Evolutionary conservation across 768 basidiomycete genomes (phyloP), one percentile per base, ranked within the genome.

Genomic region (Macrolepiota fuliginosa): DNA sequence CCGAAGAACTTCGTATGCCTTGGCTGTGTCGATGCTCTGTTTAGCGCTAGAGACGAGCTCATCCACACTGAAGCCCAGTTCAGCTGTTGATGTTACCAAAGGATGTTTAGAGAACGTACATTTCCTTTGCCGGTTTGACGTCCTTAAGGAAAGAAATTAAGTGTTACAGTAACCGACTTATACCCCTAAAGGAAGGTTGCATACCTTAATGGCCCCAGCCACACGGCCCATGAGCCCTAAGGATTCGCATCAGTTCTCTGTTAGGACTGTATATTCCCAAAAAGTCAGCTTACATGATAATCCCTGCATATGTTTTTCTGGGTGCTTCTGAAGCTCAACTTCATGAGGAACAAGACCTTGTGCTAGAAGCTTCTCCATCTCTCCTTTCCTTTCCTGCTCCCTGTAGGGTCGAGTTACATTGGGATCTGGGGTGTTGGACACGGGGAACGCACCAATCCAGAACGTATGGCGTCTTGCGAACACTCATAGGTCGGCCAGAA

Each of bases 111-210:
- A 42, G 24, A n/a, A 75, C 87, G 72, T 66, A 91, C 90, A 96
- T 96, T 62, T 84, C 83, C 71, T 88, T 90, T 4, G 94, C 94
- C 1, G 92, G 88, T 70, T 91, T 89, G 70, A 96, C 85, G 47
- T 93, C 90, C 60, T 61, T 6, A n/a, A 27, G 84, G 32, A 65
- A 51, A 45, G n/a, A n/a, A 4, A 63, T 91, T 87, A 22, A 86
- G 81, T 27, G 82, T 88, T 88, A 90, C 87, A 64, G 83, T 86
- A 24, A 89, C 89, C 87, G 89, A 90, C 22, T 91, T 70, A 86
- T 86, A 88, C 90, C 51, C 25, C 59, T 32, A 32, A 32, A 6
- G 32, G 52, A 25, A 55, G 37, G 54, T 22, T 24, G 22, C 24
- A 27, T 36, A 61, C 60, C 2, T 83, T 78, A 63, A 92, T 88